Evolutionary conservation across 2,329 filamentous ascomycete genomes (phyloP).

Genomic region (Biscogniauxia sp.): DNA sequence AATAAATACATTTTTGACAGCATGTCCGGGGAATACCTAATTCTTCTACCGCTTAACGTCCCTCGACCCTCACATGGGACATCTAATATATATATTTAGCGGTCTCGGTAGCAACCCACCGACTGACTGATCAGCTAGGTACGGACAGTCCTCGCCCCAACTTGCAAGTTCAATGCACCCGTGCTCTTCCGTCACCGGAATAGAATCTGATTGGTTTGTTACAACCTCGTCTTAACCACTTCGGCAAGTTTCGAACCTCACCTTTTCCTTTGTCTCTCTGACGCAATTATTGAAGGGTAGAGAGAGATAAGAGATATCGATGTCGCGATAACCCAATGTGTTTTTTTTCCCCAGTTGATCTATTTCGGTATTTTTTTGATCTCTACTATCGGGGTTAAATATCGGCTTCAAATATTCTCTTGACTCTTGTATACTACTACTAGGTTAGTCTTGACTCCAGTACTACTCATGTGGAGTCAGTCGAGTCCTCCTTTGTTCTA

Average conservation of each 20-base stretch:
- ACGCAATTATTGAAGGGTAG: neutral
- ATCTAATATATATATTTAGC: too few relatives aligned
- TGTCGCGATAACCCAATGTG: neutral
- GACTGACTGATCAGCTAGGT: neutral
- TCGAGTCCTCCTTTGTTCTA: slow-evolving; percentile 15
- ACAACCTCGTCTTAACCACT: neutral
- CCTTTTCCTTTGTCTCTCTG: neutral
- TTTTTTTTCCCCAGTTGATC: neutral
- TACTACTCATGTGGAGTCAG: slow-evolving; percentile 18
- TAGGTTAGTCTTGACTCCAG: neutral
- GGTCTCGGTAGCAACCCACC: neutral
- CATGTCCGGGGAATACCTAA: neutral
- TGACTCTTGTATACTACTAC: neutral
- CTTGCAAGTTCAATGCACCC: neutral
- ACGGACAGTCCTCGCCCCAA: neutral
- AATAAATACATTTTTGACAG: neutral
- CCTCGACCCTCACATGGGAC: neutral
- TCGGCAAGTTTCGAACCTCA: neutral
- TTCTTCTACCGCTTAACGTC: neutral
- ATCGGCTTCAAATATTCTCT: neutral
- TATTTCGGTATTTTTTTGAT: slow-evolving; percentile 1
- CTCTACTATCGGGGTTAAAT: neutral
- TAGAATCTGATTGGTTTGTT: slow-evolving; percentile 12
- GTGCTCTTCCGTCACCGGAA: slow-evolving; percentile 16
- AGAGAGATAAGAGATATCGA: neutral